Evolutionary conservation across 441 rosid species (phyloP), one percentile per base, ranked within the genome.

Genomic region (Corymbia citriodora): DNA sequence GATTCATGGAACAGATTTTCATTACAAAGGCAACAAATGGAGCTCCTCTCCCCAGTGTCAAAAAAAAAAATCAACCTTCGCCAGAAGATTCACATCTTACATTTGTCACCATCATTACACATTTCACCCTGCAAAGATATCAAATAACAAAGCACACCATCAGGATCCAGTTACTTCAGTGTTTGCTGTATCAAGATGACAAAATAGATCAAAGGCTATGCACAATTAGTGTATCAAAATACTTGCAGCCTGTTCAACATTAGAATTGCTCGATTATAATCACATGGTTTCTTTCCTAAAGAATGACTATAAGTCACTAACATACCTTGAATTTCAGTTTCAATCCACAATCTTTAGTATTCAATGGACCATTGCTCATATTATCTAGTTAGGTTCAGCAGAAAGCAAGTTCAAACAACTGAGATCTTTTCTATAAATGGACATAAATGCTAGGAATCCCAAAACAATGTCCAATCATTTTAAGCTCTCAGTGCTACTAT

Each of bases 51-150:
- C 53, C 52, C n/a, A 45, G 52, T 23, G 14, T 45, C 6, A 48
- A 86, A 16, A 33, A 33, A 33, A 33, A 88, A 82, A 74, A 68
- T 49, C 3, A 70, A 45, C 68, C 87, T 17, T 89, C 87, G 50
- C 29, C 88, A 40, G 17, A 49, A 87, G 54, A 65, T 88, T 95
- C 93, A 96, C 92, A 88, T 93, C 94, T 96, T 96, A 92, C 99
- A 96, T 57, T 79, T 89, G n/a, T 90, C 91, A 90, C 82, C 93
- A 61, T 94, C 95, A 48, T 92, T 91, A 29, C 99, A 97, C 53
- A 90, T 90, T 92, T 95, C 93, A 68, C 90, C 95, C 99, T 97
- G 96, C 55, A 90, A 94, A 31, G 36, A 87, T 63, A 87, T 55
- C 74, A 89, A 25, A 74, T 55, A 91, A 10, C 12, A 50, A 55